phyloP scores from a whole-genome alignment of 1,284 basidiomycete species.

The Trichosporon asahii region DNA sequence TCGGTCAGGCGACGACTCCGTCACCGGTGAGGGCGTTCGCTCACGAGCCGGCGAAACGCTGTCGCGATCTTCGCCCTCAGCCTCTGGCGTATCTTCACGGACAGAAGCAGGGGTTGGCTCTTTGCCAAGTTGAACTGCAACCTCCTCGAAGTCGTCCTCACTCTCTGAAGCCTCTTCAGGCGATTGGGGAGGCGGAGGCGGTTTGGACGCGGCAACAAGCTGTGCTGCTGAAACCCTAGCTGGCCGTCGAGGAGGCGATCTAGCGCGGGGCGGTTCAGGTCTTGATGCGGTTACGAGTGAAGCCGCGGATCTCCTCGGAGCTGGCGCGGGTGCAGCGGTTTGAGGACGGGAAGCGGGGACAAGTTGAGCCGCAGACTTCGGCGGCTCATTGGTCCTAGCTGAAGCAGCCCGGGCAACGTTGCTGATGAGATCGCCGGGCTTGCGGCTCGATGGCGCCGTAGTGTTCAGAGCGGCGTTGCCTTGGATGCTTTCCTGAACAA shows the following conservation, averaged over 20 bases:
- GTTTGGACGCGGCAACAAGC: conserved; percentile 14
- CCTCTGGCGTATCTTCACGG: not conserved
- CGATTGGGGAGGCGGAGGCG: not conserved
- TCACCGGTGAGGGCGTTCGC: not conserved
- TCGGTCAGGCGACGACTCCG: not conserved
- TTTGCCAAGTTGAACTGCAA: not conserved
- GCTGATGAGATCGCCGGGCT: not conserved
- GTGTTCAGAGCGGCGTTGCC: not conserved
- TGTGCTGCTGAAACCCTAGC: conserved; percentile 13
- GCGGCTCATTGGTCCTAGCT: conserved; percentile 4
- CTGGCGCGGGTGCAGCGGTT: not conserved
- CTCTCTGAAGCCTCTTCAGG: conserved; percentile 22
- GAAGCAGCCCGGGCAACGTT: not conserved
- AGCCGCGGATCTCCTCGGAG: not conserved
- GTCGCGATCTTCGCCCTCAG: too few relatives aligned
- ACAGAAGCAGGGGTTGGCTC: not conserved
- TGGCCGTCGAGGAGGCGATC: not conserved
- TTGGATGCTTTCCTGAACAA: conserved; percentile 3
- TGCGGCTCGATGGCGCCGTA: not conserved
- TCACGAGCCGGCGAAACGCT: not conserved
- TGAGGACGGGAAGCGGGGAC: not conserved
- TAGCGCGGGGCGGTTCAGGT: not conserved
- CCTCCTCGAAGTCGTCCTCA: conserved; percentile 29
- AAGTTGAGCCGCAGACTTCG: not conserved
- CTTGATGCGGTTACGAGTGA: not conserved